A percentile compares a stretch with the other conserved stretches of the same genome.
phyloP scores from a whole-genome alignment of 441 rosid species.

The Brassica balearica region DNA sequence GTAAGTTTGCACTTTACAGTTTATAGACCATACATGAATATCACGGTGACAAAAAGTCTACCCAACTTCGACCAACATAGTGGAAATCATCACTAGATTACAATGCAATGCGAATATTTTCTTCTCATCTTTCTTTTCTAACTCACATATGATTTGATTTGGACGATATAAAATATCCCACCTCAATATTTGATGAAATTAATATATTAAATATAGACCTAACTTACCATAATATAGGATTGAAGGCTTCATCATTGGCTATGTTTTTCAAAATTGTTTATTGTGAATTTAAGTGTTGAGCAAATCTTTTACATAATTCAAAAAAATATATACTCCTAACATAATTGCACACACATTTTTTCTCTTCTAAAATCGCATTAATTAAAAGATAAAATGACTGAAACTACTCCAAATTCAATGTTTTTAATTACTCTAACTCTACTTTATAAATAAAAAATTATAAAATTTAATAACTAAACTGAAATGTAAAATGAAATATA shows the following conservation, averaged over 20 bases:
- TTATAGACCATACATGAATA: constrained; percentile 5
- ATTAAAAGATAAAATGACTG: no score
- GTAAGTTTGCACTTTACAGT: constrained; percentile 19
- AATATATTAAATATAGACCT: background rate
- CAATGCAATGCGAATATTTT: background rate
- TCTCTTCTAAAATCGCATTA: no score
- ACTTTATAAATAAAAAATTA: no score
- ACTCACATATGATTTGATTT: background rate
- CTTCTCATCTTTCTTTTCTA: no score
- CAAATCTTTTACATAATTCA: background rate
- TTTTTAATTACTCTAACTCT: no score
- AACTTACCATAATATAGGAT: background rate
- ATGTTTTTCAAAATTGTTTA: background rate
- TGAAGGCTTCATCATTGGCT: constrained; percentile 9
- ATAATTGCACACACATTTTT: background rate
- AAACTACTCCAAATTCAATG: no score
- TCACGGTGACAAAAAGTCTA: constrained; percentile 34
- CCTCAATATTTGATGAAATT: background rate
- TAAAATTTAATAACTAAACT: no score
- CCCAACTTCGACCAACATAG: constrained; percentile 33
- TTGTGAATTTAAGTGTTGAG: background rate
- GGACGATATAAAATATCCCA: constrained; percentile 17
- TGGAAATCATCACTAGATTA: constrained; percentile 4
- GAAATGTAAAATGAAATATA: no score
- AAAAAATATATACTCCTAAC: background rate